Base-by-base conservation (phyloP, 192 early-diverging fungal species). In the Podila epigama region DNA sequence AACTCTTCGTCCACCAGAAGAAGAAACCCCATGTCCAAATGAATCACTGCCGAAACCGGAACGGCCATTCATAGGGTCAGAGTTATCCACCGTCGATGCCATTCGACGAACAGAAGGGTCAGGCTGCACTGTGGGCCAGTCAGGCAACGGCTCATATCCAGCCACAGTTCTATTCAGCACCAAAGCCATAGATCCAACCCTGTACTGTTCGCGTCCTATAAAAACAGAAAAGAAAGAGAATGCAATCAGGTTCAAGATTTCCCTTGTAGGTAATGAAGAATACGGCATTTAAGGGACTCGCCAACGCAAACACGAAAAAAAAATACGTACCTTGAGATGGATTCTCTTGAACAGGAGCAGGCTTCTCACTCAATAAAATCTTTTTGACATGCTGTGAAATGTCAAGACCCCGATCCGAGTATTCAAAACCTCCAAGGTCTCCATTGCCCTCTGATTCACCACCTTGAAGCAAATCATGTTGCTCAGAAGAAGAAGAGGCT, bases 121-220 rank as follows among this genome's bases (percentile, higher is more conserved):
- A 0, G 89, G 86, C 32, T 83, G 81, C 34, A 77, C 71, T 8
- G 79, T 58, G 2, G 95, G 89, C 92, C 93, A 97, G 32, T 92
- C 90, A 7, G 95, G 90, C 56, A 99, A 80, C 12, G 89, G 79
- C 51, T 89, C 84, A 72, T 97, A 97, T 18, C 92, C 92, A 13
- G 80, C 70, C 42, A 91, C 65, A 8, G 71, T 50, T 7, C 85
- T 86, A 42, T 84, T 85, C 34, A 91, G 60, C 2, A 90, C 70
- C 57, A 91, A 82, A 9, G 92, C 88, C 66, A 93, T 75, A 36
- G 89, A 90, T 16, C 87, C 89, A 37, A 92, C 71, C 37, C 82
- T 90, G 70, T 84, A 91, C 11, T 85, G 71, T 16, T 82, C 79
- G 20, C 82, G 80, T 28, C 82, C 84, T 85, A 52, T 36, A 51